Evolutionary conservation across 306 rosid species (phyloP).

Genomic region (Arachis stenosperma): DNA sequence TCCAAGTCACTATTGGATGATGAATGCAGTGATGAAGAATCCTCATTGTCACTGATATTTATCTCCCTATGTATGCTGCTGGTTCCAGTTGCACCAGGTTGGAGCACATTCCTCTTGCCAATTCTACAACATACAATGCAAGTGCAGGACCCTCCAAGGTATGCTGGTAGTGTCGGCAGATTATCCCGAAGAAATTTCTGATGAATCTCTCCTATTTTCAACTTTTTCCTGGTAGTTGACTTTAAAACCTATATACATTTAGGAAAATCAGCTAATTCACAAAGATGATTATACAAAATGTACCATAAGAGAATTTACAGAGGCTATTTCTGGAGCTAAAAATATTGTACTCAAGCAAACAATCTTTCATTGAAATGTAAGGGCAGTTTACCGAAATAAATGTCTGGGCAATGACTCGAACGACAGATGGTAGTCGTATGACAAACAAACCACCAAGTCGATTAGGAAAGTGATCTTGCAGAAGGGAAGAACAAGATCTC

Average conservation of each 20-base stretch:
- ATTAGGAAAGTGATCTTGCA: conserved; percentile 95
- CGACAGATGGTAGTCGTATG: conserved; percentile 83
- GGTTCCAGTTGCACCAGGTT: conserved; percentile 44
- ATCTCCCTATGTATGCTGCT: conserved; percentile 37
- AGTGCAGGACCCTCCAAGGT: conserved; percentile 79
- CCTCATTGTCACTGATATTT: conserved; percentile 39
- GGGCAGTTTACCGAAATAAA: conserved; percentile 66
- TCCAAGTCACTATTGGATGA: conserved; percentile 44
- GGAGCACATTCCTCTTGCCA: conserved; percentile 36
- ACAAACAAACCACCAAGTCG: conserved; percentile 90
- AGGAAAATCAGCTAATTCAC: conserved; percentile 2
- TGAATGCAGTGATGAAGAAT: conserved; percentile 37
- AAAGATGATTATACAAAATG: neutral
- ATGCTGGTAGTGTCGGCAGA: conserved; percentile 61
- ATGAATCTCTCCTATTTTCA: conserved; percentile 75
- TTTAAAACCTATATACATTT: conserved; percentile 63
- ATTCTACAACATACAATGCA: conserved; percentile 70
- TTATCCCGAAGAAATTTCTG: conserved; percentile 62
- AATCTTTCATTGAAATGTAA: conserved; percentile 33
- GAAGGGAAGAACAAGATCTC: conserved; percentile 82
- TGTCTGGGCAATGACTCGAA: conserved; percentile 85
- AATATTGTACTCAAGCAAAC: conserved; percentile 23
- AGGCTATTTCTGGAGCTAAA: neutral
- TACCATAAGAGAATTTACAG: neutral
- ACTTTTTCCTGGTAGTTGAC: conserved; percentile 74